These are phyloP conservation scores for Posidonia oceanica DNA, from an alignment of 116 monocot species.

Conservation along the genomic window DNA sequence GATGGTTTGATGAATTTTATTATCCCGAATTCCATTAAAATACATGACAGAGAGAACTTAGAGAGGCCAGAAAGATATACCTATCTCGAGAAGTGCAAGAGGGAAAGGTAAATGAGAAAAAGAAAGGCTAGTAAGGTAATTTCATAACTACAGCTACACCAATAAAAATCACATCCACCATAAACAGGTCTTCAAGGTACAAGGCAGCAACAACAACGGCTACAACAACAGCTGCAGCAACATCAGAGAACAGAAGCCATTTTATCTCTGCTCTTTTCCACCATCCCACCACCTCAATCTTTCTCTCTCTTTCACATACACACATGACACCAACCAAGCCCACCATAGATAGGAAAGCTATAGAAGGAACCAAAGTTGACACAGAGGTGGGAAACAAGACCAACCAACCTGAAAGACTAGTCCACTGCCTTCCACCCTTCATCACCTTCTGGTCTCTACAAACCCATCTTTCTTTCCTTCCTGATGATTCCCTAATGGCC, in stretches of 20 bases:
- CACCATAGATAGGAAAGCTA: background rate
- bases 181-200: slow-evolving; percentile 3
- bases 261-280: background rate
- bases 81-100: no score
- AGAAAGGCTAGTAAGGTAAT: background rate
- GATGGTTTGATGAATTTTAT: no score
- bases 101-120: background rate
- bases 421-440: background rate
- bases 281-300: background rate
- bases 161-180: background rate
- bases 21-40: no score
- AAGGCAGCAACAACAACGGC: background rate
- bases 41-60: background rate
- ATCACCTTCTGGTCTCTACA: background rate
- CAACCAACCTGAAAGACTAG: no score
- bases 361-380: background rate
- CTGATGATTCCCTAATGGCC: background rate
- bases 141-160: background rate
- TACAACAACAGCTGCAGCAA: background rate
- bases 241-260: background rate
- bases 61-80: background rate
- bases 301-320: background rate
- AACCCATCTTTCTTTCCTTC: background rate
- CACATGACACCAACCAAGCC: slow-evolving; percentile 1
- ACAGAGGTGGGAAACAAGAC: background rate